phyloP scores from a whole-genome alignment of 345 rosid species.

The Durio zibethinus region DNA sequence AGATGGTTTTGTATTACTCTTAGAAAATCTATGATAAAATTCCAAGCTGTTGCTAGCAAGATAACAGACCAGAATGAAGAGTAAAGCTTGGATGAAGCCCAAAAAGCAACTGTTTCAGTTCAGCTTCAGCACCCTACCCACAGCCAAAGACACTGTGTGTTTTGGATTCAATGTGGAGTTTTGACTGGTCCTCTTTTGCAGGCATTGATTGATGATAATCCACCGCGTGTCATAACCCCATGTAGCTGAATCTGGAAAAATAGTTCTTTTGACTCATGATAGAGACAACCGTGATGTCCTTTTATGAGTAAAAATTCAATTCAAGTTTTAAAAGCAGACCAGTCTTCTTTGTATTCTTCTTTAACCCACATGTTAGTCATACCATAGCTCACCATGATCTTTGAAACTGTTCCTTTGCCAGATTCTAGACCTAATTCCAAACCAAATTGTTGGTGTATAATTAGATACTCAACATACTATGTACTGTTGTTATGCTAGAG shows the following conservation, averaged over 20 bases:
- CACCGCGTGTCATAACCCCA: conserved; percentile 34
- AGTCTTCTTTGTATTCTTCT: conserved; percentile 7
- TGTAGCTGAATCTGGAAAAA: conserved; percentile 13
- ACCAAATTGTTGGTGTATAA: not conserved
- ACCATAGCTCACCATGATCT: not conserved
- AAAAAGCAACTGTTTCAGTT: not conserved
- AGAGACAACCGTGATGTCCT: conserved; percentile 48
- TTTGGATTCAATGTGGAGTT: not conserved
- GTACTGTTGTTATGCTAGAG: too few species aligned
- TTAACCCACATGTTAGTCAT: not conserved
- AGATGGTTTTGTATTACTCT: not conserved
- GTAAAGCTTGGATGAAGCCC: not conserved
- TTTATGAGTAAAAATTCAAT: conserved; percentile 32
- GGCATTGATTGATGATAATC: conserved; percentile 21
- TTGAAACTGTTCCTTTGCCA: not conserved
- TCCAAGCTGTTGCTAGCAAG: not conserved
- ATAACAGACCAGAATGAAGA: not conserved
- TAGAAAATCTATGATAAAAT: not conserved
- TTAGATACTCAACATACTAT: too few species aligned
- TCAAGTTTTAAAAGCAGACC: too few species aligned
- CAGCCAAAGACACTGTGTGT: not conserved
- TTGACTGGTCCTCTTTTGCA: conserved; percentile 32
- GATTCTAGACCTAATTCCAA: not conserved
- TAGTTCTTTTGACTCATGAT: conserved; percentile 39
- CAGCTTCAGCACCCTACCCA: not conserved